phyloP scores from a whole-genome alignment of 441 rosid genomes.

The Rhodomyrtus psidioides region DNA sequence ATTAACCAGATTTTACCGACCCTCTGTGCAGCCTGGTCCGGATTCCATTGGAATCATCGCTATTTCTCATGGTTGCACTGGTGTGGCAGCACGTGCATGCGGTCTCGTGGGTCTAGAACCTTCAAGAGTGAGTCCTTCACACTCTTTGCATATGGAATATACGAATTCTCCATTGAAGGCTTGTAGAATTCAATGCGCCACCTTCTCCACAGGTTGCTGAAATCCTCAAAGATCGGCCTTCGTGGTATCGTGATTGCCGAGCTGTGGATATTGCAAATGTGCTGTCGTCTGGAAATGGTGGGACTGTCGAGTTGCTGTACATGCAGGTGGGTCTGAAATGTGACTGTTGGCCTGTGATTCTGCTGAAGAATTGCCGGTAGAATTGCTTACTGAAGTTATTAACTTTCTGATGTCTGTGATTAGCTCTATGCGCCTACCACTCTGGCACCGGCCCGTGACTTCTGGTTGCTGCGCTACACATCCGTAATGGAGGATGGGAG shows the following conservation, averaged over 20 bases:
- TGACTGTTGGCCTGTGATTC: background rate
- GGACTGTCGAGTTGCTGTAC: constrained; percentile 62
- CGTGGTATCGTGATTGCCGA: constrained; percentile 64
- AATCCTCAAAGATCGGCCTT: constrained; percentile 62
- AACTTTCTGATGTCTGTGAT: background rate
- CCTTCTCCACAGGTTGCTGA: constrained; percentile 43
- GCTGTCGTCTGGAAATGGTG: constrained; percentile 58
- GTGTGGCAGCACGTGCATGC: constrained; percentile 77
- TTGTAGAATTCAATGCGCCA: background rate
- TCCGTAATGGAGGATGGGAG: constrained; percentile 74
- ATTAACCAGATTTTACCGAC: background rate
- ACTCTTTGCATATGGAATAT: background rate
- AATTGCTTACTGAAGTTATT: background rate
- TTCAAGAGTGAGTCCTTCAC: constrained; percentile 36
- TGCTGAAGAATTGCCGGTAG: background rate
- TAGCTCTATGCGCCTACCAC: constrained; percentile 74
- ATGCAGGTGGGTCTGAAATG: constrained; percentile 41
- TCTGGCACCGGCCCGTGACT: constrained; percentile 73
- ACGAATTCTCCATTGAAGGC: background rate
- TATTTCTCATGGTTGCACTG: constrained; percentile 70
- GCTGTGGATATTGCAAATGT: constrained; percentile 52
- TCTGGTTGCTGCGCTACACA: constrained; percentile 72
- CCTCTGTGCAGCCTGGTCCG: constrained; percentile 69
- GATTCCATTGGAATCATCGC: constrained; percentile 91
- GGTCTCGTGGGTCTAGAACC: constrained; percentile 77